These are phyloP conservation scores for Gillenia trifoliata DNA, from an alignment of 306 rosid species.

Conservation along the genomic window DNA sequence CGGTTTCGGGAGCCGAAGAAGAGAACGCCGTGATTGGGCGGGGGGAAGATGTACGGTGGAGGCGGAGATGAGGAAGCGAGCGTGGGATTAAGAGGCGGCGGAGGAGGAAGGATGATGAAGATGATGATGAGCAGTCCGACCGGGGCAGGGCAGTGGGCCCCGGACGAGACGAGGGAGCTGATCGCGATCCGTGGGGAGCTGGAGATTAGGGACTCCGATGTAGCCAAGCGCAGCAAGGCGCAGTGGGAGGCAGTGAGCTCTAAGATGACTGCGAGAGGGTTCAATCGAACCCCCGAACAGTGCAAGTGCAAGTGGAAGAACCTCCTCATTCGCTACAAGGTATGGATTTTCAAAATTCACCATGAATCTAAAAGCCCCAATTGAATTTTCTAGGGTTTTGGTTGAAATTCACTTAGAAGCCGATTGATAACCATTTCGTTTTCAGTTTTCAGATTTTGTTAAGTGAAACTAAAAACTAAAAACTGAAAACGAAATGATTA, in stretches of 20 bases:
- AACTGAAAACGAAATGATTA: too few relatives aligned
- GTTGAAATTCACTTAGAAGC: background rate
- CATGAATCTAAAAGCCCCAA: too few relatives aligned
- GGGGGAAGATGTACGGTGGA: slow-evolving; percentile 1
- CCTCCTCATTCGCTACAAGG: slow-evolving; percentile 93
- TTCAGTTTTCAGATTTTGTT: too few relatives aligned
- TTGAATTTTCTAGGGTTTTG: slow-evolving; percentile 1
- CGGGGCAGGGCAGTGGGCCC: slow-evolving; percentile 63
- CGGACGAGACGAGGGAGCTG: slow-evolving; percentile 74
- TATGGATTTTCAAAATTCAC: background rate
- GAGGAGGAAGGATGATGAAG: background rate
- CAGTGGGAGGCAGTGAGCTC: slow-evolving; percentile 85
- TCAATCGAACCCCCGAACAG: slow-evolving; percentile 73
- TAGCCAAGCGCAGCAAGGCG: slow-evolving; percentile 53
- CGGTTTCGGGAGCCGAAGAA: background rate
- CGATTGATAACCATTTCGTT: too few relatives aligned
- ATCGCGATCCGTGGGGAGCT: slow-evolving; percentile 71
- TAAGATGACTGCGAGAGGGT: slow-evolving; percentile 62
- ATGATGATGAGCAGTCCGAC: slow-evolving; percentile 30
- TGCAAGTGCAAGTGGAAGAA: slow-evolving; percentile 98
- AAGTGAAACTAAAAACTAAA: too few relatives aligned
- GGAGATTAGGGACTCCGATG: slow-evolving; percentile 41
- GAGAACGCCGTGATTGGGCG: background rate
- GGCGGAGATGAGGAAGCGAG: slow-evolving; percentile 16
- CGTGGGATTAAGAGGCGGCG: background rate